Conservation (phyloP, 306 rosid genomes). For the Sechiopsis laciniata region DNA sequence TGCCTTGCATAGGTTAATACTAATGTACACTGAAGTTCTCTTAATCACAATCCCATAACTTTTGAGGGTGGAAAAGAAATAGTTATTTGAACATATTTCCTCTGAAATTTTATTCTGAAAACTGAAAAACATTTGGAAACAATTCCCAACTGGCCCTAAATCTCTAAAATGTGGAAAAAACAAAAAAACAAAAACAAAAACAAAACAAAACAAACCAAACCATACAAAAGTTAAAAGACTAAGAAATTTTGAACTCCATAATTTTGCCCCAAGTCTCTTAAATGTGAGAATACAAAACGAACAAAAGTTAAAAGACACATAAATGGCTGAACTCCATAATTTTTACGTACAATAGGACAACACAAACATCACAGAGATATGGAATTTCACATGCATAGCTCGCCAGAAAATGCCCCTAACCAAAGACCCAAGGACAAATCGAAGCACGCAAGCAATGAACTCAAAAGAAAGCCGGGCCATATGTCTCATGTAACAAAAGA, state of each 20-base stretch:
- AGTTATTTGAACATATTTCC: background rate
- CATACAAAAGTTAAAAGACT: too few species aligned
- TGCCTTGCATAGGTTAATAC: background rate
- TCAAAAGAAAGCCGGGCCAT: constrained; percentile 10
- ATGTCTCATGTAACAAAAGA: background rate
- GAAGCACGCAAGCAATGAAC: background rate
- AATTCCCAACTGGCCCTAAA: background rate
- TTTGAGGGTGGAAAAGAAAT: background rate
- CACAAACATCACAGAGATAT: background rate
- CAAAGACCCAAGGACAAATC: background rate
- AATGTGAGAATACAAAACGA: background rate
- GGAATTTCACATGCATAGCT: background rate
- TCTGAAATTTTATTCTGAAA: background rate
- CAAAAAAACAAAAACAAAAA: too few species aligned
- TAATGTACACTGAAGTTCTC: background rate
- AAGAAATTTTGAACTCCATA: background rate
- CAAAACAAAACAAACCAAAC: too few species aligned
- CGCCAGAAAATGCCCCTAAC: background rate
- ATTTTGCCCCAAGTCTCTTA: background rate
- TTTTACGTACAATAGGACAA: background rate
- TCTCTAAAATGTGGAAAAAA: background rate
- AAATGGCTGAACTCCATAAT: constrained; percentile 13
- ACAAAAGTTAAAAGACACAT: background rate
- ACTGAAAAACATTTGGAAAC: background rate
- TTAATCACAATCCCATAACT: background rate